Evolutionary conservation across 441 rosid genomes (phyloP), one percentile per base, ranked within the genome.

Genomic region (Cnidoscolus chayamansa): DNA sequence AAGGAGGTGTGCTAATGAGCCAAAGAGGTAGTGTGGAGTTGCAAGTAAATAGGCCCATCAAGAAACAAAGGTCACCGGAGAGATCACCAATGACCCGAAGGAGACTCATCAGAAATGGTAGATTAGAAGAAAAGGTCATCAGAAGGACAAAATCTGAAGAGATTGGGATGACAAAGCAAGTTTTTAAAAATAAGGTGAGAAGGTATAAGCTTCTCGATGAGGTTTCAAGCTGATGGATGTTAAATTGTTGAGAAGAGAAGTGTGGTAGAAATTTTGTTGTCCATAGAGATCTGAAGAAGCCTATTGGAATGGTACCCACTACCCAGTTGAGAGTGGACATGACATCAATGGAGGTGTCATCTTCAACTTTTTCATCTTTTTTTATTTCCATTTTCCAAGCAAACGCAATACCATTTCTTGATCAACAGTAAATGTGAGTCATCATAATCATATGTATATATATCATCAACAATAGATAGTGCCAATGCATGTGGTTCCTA

Each of bases 161-260:
- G 70, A 64, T 62, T 57, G 73, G 77, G 12, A 68, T 76, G 20
- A 76, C 77, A 7, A 84, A 69, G 30, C 89, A 80, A 35, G 84
- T 84, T 7, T 81, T 79, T 50, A 78, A 86, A 74, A 88, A 80
- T 54, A 89, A 79, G 85, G 94, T 78, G n/a, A 86, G 89, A 68
- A 84, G 91, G 63, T 89, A 87, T 37, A 89, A 87, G 67, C 88
- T 86, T 30, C 68, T 89, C 71, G 91, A 89, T 15, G 94, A 89
- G 84, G 94, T 89, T 68, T 86, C 91, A 12, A 80, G 88, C 80
- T 86, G 65, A 81, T 63, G 45, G 25, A 25, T 25, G 25, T 25
- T 25, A 25, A 25, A 25, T 25, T 25, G 25, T 25, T 25, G 25
- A 25, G 25, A 25, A 25, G 25, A 25, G 25, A 25, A 6, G 6